These are phyloP conservation scores for Oryza coarctata DNA, from an alignment of 176 grass and related monocot species.

Conservation along the genomic window DNA sequence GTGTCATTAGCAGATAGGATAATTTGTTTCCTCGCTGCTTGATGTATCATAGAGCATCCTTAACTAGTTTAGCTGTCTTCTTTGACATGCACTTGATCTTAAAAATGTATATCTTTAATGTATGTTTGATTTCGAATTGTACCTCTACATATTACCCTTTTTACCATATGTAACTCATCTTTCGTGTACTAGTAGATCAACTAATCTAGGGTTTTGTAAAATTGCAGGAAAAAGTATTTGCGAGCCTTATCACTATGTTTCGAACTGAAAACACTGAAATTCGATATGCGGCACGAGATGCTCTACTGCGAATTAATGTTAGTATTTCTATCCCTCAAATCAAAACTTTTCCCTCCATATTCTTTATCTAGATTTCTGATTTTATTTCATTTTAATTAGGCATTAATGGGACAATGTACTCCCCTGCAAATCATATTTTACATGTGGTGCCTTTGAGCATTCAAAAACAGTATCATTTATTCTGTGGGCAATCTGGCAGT, in stretches of 20 bases:
- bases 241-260: constrained; percentile 61
- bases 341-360: neutral
- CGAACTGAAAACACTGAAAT: constrained; percentile 63
- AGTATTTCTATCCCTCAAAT: constrained; percentile 28
- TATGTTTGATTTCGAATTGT: neutral
- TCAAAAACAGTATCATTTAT: neutral
- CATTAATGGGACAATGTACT: neutral
- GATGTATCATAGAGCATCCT: neutral
- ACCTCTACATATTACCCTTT: neutral
- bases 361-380: neutral
- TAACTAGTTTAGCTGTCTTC: neutral
- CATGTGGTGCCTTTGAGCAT: neutral
- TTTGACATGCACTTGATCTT: constrained; percentile 7
- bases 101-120: neutral
- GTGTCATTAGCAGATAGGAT: neutral
- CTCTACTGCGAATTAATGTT: constrained; percentile 72
- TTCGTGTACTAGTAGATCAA: constrained; percentile 10
- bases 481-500: neutral
- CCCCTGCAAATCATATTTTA: neutral
- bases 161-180: neutral
- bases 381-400: neutral
- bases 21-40: neutral
- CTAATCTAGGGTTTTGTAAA: neutral
- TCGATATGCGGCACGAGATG: constrained; percentile 75
- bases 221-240: constrained; percentile 70